Base-by-base conservation (phyloP, 2,329 filamentous ascomycete genomes). In the Nemania bipapillata region DNA sequence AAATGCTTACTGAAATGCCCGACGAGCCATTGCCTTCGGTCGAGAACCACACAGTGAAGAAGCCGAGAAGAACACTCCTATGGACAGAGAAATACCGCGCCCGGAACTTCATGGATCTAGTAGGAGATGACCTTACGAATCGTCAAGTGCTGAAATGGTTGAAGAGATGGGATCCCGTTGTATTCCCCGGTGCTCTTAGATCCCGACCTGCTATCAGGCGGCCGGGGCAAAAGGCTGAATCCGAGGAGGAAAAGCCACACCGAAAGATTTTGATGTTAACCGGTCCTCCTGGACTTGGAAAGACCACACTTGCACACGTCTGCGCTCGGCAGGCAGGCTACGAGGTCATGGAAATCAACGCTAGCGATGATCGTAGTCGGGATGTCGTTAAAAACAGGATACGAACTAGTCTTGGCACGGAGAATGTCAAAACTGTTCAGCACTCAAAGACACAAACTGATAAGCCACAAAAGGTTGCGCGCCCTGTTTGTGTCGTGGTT, bases 31-130 rank as follows among this genome's bases (percentile, higher is more conserved):
- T 85, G 17, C 79, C 74, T 24, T 84, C 85, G 1, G 79, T 85
- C 17, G 85, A 87, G 70, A 70, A 70, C 2, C 35, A 63, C 35
- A 59, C 75, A 1, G 49, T 55, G 64, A 85, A 81, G 69, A 85
- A 81, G 68, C 76, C 80, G 0, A 85, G 82, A 66, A 83, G 80
- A 70, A 86, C 88, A 0, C 79, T 93, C 35, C 83, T 99, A 77
- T 99, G 96, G 96, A 97, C 95, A 0, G 96, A 99, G 78, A 99
- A 99, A 79, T 99, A 99, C 78, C 90, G 96, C 40, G 96, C 96
- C 30, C 89, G 89, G 69, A 95, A 90, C 74, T 99, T 98, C 75
- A 92, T 94, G 74, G 96, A 99, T 74, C 85, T 99, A 0, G 93
- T 97, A 55, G 96, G 96, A 30, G 96, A 99, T 74, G 96, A 99